Evolutionary conservation across 2,329 filamentous ascomycete species (phyloP).

Genomic region (Pestalotiopsis sp.): DNA sequence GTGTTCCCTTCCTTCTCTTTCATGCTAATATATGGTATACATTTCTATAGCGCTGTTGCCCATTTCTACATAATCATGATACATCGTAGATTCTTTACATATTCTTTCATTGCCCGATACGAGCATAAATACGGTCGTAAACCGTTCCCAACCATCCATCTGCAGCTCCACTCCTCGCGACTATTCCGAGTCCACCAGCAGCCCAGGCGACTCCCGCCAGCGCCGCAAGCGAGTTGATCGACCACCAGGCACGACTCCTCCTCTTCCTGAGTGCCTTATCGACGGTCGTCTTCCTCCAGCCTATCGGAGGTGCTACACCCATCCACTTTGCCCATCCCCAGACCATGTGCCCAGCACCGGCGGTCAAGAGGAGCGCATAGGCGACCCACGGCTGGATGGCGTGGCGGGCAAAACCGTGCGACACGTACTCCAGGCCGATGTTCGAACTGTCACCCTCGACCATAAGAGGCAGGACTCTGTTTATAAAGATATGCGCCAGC

Average conservation of each 20-base stretch:
- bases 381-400: conserved; percentile 67
- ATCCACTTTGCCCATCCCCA: conserved; percentile 89
- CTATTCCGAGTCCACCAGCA: conserved; percentile 76
- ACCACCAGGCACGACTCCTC: conserved; percentile 70
- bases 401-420: conserved; percentile 80
- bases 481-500: conserved; percentile 73
- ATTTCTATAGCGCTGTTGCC: not conserved
- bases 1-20: too few relatives aligned
- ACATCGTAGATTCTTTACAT: not conserved
- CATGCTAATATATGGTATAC: not conserved
- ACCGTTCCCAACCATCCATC: conserved; percentile 79
- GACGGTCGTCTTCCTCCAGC: conserved; percentile 48
- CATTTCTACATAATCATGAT: not conserved
- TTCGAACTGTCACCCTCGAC: conserved; percentile 86
- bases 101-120: conserved; percentile 15
- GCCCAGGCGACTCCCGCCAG: conserved; percentile 73
- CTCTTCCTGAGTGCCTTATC: conserved; percentile 56
- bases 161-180: conserved; percentile 71
- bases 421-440: conserved; percentile 80
- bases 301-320: conserved; percentile 61
- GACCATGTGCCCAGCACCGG: conserved; percentile 76
- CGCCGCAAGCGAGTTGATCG: conserved; percentile 67
- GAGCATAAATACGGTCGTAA: conserved; percentile 73
- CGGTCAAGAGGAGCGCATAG: conserved; percentile 68
- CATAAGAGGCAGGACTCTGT: conserved; percentile 73